These are phyloP conservation scores for Lagenidium giganteum DNA, from an alignment of 352 stramenopile genomes.

Conservation along the genomic window DNA sequence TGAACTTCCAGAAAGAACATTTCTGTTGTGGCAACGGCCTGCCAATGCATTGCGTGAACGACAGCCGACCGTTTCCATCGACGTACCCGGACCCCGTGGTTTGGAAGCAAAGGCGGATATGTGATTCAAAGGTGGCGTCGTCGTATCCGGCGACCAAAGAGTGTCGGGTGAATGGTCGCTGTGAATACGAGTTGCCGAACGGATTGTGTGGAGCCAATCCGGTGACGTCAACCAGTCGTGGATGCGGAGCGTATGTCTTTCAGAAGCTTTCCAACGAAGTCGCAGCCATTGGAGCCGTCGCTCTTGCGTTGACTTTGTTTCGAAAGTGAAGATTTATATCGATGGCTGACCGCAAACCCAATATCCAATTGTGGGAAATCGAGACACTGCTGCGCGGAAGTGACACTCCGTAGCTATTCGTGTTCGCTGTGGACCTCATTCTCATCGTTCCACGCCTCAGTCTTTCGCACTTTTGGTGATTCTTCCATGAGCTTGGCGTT, in stretches of 20 bases:
- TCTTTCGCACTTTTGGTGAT: neutral
- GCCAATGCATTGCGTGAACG: slow-evolving; percentile 38
- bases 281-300: slow-evolving; percentile 30
- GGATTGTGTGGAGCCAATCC: slow-evolving; percentile 55
- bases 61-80: slow-evolving; percentile 40
- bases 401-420: no score
- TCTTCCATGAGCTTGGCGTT: slow-evolving; percentile 14
- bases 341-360: slow-evolving; percentile 13
- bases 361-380: no score
- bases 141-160: slow-evolving; percentile 44
- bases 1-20: slow-evolving; percentile 52
- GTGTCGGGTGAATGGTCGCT: slow-evolving; percentile 31
- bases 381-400: no score
- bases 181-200: slow-evolving; percentile 60
- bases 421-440: neutral
- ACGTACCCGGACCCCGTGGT: slow-evolving; percentile 30
- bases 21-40: slow-evolving; percentile 70
- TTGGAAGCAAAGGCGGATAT: slow-evolving; percentile 14
- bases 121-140: slow-evolving; percentile 7
- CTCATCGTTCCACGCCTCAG: neutral
- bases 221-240: slow-evolving; percentile 36
- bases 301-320: slow-evolving; percentile 35
- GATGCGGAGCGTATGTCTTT: slow-evolving; percentile 48
- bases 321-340: slow-evolving; percentile 18
- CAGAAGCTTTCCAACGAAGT: slow-evolving; percentile 33